These are phyloP conservation scores for Ajuga chamaepitys DNA, from an alignment of 257 asterid genomes.

Conservation along the genomic window DNA sequence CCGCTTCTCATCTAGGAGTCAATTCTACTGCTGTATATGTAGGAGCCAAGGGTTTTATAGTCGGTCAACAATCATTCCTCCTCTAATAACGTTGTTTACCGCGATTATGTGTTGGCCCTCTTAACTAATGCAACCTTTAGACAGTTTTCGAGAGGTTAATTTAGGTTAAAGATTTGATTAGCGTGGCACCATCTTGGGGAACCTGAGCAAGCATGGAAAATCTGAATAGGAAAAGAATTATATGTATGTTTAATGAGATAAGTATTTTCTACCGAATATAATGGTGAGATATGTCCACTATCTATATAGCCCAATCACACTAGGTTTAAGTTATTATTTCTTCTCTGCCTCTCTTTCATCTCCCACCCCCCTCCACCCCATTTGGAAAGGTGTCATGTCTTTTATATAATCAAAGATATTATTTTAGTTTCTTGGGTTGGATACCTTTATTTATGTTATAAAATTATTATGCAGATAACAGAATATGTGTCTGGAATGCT, in stretches of 20 bases:
- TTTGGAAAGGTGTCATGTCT: not conserved
- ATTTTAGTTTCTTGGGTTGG: conserved; percentile 15
- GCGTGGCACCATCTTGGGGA: not conserved
- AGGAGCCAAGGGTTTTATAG: too few species aligned
- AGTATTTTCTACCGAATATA: not conserved
- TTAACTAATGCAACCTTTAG: not conserved
- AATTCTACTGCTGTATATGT: not conserved
- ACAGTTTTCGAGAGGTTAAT: not conserved
- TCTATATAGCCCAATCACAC: too few species aligned
- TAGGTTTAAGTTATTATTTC: not conserved
- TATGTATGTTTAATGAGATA: not conserved
- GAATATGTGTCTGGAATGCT: conserved; percentile 98
- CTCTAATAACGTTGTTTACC: too few species aligned
- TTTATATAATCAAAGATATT: conserved; percentile 12
- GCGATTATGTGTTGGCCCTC: not conserved
- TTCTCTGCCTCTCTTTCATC: not conserved
- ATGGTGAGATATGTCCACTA: not conserved
- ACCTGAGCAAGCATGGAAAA: not conserved
- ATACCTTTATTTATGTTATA: conserved; percentile 2
- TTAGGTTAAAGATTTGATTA: not conserved
- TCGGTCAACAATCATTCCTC: too few species aligned
- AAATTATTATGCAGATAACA: conserved; percentile 62
- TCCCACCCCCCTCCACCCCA: not conserved
- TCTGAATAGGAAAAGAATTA: not conserved
- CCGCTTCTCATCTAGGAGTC: not conserved